Percentiles rank a stretch among this genome's conserved stretches.
These are phyloP conservation scores for Saitoella complicata DNA, from an alignment of 805 yeast species.

Conservation along the genomic window DNA sequence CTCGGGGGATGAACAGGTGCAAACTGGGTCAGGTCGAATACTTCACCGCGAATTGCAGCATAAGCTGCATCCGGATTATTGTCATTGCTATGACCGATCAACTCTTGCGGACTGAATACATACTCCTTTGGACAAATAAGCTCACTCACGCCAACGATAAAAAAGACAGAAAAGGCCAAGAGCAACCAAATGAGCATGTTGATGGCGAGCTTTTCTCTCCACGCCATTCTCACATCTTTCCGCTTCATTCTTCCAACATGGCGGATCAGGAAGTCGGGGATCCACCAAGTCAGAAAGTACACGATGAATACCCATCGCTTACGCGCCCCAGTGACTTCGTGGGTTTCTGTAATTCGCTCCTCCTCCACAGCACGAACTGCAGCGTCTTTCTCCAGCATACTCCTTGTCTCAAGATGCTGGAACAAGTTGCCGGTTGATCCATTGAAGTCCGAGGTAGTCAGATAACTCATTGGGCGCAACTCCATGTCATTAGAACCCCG, in stretches of 20 bases:
- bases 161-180: constrained; percentile 15
- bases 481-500: constrained; percentile 11
- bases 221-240: constrained; percentile 25
- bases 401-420: constrained; percentile 21
- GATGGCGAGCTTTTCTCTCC: constrained; percentile 29
- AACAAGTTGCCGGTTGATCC: constrained; percentile 19
- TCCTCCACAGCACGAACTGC: constrained; percentile 20
- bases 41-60: constrained; percentile 25
- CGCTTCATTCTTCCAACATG: constrained; percentile 20
- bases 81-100: constrained; percentile 18
- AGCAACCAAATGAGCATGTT: constrained; percentile 27
- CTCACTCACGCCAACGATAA: constrained; percentile 24
- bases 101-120: constrained; percentile 21
- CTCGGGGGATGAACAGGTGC: constrained; percentile 25
- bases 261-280: constrained; percentile 23
- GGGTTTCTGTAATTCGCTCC: constrained; percentile 17
- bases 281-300: constrained; percentile 25
- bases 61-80: constrained; percentile 20
- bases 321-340: constrained; percentile 19
- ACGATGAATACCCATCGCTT: constrained; percentile 25
- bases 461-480: constrained; percentile 13
- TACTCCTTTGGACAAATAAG: constrained; percentile 27
- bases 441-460: constrained; percentile 6
- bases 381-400: constrained; percentile 22
- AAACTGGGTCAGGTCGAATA: constrained; percentile 25